phyloP scores from a whole-genome alignment of 2,329 filamentous ascomycete species.

The Cladophialophora psammophila region DNA sequence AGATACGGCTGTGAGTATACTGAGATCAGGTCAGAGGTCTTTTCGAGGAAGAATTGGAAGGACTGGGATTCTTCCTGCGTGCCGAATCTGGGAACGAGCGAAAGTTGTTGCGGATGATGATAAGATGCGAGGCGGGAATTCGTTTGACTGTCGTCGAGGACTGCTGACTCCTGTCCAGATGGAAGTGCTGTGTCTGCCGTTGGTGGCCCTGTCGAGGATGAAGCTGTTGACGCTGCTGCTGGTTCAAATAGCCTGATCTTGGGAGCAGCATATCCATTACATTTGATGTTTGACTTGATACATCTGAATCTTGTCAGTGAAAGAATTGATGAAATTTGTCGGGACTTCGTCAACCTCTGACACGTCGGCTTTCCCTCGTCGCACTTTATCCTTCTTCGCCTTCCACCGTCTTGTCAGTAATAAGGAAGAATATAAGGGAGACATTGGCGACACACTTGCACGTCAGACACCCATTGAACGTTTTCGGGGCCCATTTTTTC shows the following conservation, averaged over 20 bases:
- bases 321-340: background rate
- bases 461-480: conserved; percentile 35
- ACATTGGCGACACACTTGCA: conserved; percentile 31
- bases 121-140: conserved; percentile 21
- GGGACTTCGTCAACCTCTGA: conserved; percentile 21
- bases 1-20: conserved; percentile 32
- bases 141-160: conserved; percentile 4
- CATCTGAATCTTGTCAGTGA: conserved; percentile 24
- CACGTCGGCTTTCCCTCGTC: conserved; percentile 35
- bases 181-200: background rate
- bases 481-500: conserved; percentile 36
- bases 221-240: conserved; percentile 16
- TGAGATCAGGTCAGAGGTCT: conserved; percentile 31
- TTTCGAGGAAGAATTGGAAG: conserved; percentile 35
- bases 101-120: conserved; percentile 28
- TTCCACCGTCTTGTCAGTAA: conserved; percentile 6
- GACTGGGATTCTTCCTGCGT: conserved; percentile 30
- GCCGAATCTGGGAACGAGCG: conserved; percentile 25
- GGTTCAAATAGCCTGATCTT: conserved; percentile 34
- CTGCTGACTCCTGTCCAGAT: background rate
- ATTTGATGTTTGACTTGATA: conserved; percentile 30
- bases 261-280: conserved; percentile 32
- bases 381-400: conserved; percentile 33
- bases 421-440: background rate
- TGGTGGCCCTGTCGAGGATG: conserved; percentile 8